Evolutionary conservation across 768 basidiomycete genomes (phyloP), one percentile per base, ranked within the genome.

Genomic region (Xerocomellus amylosporus): DNA sequence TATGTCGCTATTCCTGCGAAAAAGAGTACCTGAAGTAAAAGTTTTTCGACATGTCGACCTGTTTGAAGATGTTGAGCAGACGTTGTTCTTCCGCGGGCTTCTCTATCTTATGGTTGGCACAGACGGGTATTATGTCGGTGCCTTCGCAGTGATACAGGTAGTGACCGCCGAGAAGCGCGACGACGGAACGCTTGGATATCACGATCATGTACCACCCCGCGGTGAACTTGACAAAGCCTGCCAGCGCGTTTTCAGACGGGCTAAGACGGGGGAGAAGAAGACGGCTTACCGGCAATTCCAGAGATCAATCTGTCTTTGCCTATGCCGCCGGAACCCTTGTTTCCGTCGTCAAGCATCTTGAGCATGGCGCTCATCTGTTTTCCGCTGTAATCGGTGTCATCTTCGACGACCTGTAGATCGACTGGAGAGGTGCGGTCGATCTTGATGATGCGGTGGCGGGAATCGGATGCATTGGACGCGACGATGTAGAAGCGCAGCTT

Each of bases 11-110:
- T 20, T 41, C 1, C 8, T 1, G 20, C 31, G 6, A 33, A 49
- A 34, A 54, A 28, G 54, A 67, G 34, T 59, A 92, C 92, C 91
- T 94, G 73, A 98, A 98, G 74, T 98, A 99, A 69, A 98, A 98
- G 74, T 98, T 98, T 74, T 98, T 98, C n/a, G 89, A 87, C 80
- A 98, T 84, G 65, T 99, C 96, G 1, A 98, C 94, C 70, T 95
- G 92, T 67, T 93, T 94, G 77, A 98, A 99, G 9, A 90, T 83
- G 55, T 85, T 87, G 75, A 95, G 84, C 33, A 94, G 77, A 9
- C 92, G 84, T 64, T 90, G 88, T 66, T 98, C 95, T 64, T 97
- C 93, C 0, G 89, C 78, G 0, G 88, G 87, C 60, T 89, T 88
- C 42, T 97, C 96, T 19, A 93, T 72, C 73, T 88, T 93, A 73